Evolutionary conservation across 148 eudicot genomes (phyloP).

Genomic region (Amaranthus palmeri): DNA sequence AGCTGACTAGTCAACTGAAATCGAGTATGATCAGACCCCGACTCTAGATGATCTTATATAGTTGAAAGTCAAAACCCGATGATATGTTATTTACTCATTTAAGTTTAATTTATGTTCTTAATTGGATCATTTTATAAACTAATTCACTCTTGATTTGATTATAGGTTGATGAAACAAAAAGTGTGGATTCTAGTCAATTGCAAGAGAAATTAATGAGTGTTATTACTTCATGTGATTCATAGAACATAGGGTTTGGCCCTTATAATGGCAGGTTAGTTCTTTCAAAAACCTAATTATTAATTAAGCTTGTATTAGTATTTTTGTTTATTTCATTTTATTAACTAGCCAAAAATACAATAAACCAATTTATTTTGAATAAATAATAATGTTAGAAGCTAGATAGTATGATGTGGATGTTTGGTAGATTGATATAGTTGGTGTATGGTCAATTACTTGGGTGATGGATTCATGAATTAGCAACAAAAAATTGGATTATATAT

Average conservation of each 20-base stretch:
- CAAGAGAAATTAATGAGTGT: conserved; percentile 15
- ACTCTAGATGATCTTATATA: too few relatives aligned
- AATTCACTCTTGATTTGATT: too few relatives aligned
- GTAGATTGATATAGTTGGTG: neutral
- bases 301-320: neutral
- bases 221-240: conserved; percentile 9
- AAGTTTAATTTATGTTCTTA: too few relatives aligned
- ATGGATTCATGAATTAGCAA: too few relatives aligned
- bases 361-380: neutral
- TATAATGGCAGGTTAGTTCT: conserved; percentile 13
- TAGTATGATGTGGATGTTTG: neutral
- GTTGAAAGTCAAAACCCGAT: too few relatives aligned
- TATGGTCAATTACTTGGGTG: neutral
- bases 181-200: conserved; percentile 4
- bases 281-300: neutral
- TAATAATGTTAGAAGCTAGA: neutral
- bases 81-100: too few relatives aligned
- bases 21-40: too few relatives aligned
- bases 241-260: neutral
- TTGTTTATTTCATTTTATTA: neutral
- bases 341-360: neutral
- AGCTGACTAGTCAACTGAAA: too few relatives aligned
- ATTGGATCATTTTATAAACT: too few relatives aligned
- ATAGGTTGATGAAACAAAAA: too few relatives aligned
- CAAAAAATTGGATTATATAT: too few relatives aligned